Base-by-base conservation (phyloP, 2,329 filamentous ascomycete genomes). In the Dothidotthia symphoricarpi region DNA sequence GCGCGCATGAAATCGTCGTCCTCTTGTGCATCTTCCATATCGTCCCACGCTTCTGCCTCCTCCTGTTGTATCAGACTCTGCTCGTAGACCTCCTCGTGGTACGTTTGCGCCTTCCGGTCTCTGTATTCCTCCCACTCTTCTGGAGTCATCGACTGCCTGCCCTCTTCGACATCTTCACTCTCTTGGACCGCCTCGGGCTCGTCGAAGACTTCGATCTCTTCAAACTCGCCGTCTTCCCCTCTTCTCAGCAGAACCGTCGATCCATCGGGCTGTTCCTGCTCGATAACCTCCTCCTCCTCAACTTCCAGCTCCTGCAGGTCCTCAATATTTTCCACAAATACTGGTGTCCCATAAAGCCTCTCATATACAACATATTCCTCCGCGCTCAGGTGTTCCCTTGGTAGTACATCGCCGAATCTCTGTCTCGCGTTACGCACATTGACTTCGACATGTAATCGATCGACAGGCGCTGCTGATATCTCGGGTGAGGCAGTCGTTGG, bases 301-400 rank as follows among this genome's bases (percentile, higher is more conserved):
- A 68, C 43, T 71, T 75, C 16, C 68, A 62, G 46, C 22, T 53
- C 59, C 34, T 59, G 53, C n/a, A 62, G 50, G 27, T 67, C 59
- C 43, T 69, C 80, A 3, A 81, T 73, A 63, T 85, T 79, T 40
- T 83, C 81, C 28, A 82, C 75, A 45, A 86, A 62, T 2, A 66
- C 38, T 2, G 89, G 88, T 24, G 82, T 74, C 1, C 90, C 91
- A 63, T 93, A 96, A 12, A 95, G 69, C 47, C 88, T 76, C 59
- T 85, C 81, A 65, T 95, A 95, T 1, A 95, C 70, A 31, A 70
- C 72, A 55, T 85, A 82, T 63, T 95, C 89, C 36, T 85, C 78
- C 1, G 76, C 73, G 24, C 74, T 81, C 34, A 96, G 66, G 53
- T 87, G 80, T 24, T 77, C 82, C 22, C 81, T 78, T 0, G 90